Percentiles rank a stretch among this genome's conserved stretches.
These are phyloP conservation scores for Pogostemon cablin DNA, from an alignment of 257 asterid species.

Conservation along the genomic window DNA sequence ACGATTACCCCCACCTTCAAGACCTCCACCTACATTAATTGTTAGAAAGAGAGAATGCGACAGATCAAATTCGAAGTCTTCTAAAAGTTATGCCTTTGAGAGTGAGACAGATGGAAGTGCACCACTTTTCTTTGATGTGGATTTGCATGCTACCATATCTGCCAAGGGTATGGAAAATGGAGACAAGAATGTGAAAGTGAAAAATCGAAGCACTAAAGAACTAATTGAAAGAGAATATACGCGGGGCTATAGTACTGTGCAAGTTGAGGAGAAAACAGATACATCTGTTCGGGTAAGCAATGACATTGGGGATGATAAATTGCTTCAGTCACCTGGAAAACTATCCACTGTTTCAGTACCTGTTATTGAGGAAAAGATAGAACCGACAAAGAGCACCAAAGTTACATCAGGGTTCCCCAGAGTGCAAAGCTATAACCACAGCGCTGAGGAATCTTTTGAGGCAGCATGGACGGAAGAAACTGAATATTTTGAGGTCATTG, in stretches of 20 bases:
- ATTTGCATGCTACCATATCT: conserved; percentile 55
- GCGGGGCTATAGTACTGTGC: conserved; percentile 30
- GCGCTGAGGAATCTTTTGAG: conserved; percentile 36
- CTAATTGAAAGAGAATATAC: conserved; percentile 39
- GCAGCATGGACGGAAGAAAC: conserved; percentile 68
- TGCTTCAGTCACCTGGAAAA: conserved; percentile 33
- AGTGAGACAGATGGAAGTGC: conserved; percentile 43
- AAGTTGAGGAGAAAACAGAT: conserved; percentile 43
- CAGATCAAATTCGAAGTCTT: conserved; percentile 41
- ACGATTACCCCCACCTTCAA: conserved; percentile 85
- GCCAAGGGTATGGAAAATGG: conserved; percentile 38
- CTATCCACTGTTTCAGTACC: conserved; percentile 32
- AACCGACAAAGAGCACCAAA: conserved; percentile 30
- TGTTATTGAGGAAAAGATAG: conserved; percentile 40
- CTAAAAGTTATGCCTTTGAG: conserved; percentile 48
- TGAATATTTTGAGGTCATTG: conserved; percentile 71
- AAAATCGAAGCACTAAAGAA: conserved; percentile 44
- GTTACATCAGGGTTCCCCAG: conserved; percentile 39
- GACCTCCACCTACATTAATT: conserved; percentile 79
- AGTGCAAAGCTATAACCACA: conserved; percentile 30
- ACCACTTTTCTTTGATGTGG: conserved; percentile 55
- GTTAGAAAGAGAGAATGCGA: conserved; percentile 41
- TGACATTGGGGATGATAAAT: conserved; percentile 39
- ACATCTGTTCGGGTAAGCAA: conserved; percentile 30
- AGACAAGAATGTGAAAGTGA: conserved; percentile 46